phyloP scores from a whole-genome alignment of 2,329 filamentous ascomycete genomes.

The Pezicula radicicola region DNA sequence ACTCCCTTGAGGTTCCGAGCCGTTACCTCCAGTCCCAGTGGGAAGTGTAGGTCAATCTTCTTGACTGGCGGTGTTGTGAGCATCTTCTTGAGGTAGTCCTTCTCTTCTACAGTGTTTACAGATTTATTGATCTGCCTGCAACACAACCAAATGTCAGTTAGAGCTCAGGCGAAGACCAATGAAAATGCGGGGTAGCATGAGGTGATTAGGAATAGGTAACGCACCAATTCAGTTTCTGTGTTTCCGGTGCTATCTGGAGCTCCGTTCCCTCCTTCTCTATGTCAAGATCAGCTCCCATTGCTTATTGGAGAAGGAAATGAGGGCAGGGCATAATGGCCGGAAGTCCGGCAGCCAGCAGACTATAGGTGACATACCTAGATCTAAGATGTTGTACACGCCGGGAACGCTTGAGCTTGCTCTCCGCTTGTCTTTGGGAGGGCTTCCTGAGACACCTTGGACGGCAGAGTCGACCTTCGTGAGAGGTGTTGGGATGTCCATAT shows the following conservation, averaged over 20 bases:
- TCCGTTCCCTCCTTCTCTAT: constrained; percentile 71
- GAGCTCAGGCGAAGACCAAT: background rate
- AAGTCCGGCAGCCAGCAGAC: constrained; percentile 6
- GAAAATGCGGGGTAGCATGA: constrained; percentile 5
- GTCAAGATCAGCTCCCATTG: too few species aligned
- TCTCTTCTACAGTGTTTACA: constrained; percentile 70
- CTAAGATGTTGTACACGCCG: constrained; percentile 78
- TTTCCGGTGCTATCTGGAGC: constrained; percentile 74
- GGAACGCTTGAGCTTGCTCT: constrained; percentile 71
- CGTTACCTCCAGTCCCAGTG: constrained; percentile 80
- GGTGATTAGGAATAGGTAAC: constrained; percentile 25
- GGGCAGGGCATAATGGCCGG: background rate
- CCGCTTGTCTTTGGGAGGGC: constrained; percentile 66
- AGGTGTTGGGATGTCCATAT: constrained; percentile 38
- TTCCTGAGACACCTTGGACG: constrained; percentile 72
- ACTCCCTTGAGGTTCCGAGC: constrained; percentile 92
- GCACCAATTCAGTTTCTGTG: constrained; percentile 86
- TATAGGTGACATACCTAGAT: constrained; percentile 64
- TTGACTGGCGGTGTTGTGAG: constrained; percentile 82
- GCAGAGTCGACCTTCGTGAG: constrained; percentile 90
- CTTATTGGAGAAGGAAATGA: background rate
- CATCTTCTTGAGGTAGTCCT: constrained; percentile 65
- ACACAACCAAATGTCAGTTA: constrained; percentile 4
- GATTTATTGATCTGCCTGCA: constrained; percentile 94
- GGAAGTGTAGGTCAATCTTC: constrained; percentile 92